Percentiles rank a stretch among this genome's conserved stretches.
Conservation (phyloP, 2,329 filamentous ascomycete species). For the Fusarium sp. region DNA sequence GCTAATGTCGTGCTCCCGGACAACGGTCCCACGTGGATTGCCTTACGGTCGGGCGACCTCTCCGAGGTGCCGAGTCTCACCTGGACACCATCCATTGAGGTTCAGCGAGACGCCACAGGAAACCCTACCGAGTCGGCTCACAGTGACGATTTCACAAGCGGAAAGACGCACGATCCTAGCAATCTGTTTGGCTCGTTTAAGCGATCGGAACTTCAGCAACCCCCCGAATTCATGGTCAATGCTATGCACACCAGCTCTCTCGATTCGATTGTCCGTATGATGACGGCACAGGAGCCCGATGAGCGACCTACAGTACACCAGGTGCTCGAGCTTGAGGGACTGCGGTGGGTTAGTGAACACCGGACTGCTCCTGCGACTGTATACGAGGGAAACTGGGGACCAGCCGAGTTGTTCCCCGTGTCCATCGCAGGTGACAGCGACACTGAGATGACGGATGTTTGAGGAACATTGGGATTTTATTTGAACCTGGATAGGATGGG, state of each 20-base stretch:
- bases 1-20: slow-evolving; percentile 94
- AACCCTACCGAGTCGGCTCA: slow-evolving; percentile 51
- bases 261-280: slow-evolving; percentile 83
- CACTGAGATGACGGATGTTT: slow-evolving; percentile 68
- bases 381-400: slow-evolving; percentile 96
- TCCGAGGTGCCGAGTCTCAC: slow-evolving; percentile 88
- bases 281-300: slow-evolving; percentile 79
- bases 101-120: slow-evolving; percentile 75
- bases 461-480: slow-evolving; percentile 40
- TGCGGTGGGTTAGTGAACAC: slow-evolving; percentile 79
- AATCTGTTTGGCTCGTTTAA: slow-evolving; percentile 56
- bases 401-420: slow-evolving; percentile 61
- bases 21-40: slow-evolving; percentile 90
- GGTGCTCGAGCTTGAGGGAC: slow-evolving; percentile 74
- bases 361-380: slow-evolving; percentile 90
- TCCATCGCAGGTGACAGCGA: slow-evolving; percentile 54
- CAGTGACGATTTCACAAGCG: slow-evolving; percentile 47
- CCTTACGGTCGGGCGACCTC: slow-evolving; percentile 86
- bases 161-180: slow-evolving; percentile 47
- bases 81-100: slow-evolving; percentile 74
- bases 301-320: slow-evolving; percentile 77
- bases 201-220: slow-evolving; percentile 62
- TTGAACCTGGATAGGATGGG: slow-evolving; percentile 48
- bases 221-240: slow-evolving; percentile 90
- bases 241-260: slow-evolving; percentile 74